These are phyloP conservation scores for Pouteria glomerata DNA, from an alignment of 148 eudicot species.

Conservation along the genomic window DNA sequence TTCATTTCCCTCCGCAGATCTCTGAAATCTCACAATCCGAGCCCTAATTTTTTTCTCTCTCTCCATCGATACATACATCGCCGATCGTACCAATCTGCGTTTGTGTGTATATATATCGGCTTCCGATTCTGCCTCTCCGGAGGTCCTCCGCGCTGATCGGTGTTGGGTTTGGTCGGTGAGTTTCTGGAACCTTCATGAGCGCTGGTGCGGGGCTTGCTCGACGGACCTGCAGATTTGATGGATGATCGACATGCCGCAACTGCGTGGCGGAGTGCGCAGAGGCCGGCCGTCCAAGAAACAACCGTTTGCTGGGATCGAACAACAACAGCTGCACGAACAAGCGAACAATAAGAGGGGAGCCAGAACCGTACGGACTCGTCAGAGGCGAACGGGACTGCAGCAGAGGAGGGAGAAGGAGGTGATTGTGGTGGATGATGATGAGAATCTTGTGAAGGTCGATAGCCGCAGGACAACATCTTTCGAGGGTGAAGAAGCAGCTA, in stretches of 20 bases:
- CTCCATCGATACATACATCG: neutral
- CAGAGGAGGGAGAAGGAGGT: conserved; percentile 18
- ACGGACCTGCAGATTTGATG: conserved; percentile 13
- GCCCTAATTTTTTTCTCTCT: conserved; percentile 10
- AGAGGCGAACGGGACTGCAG: conserved; percentile 26
- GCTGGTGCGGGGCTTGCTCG: conserved; percentile 1
- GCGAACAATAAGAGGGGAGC: conserved; percentile 14
- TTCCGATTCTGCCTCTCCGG: neutral
- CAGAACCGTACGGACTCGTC: neutral
- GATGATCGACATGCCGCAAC: conserved; percentile 55
- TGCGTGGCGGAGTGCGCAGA: conserved; percentile 66
- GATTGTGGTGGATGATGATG: conserved; percentile 24
- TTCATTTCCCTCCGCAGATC: conserved; percentile 24
- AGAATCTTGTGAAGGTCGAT: conserved; percentile 21
- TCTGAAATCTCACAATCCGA: conserved; percentile 14
- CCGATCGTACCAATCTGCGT: neutral
- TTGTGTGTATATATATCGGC: neutral
- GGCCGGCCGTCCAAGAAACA: conserved; percentile 32
- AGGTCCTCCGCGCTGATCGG: neutral
- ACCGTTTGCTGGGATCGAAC: conserved; percentile 6
- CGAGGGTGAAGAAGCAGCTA: conserved; percentile 16
- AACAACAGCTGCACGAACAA: conserved; percentile 21
- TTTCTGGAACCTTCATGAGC: conserved; percentile 9
- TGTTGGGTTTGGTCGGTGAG: neutral
- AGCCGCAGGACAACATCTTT: conserved; percentile 17